phyloP scores from a whole-genome alignment of 75 land plant genomes.

The Cunninghamia lanceolata region DNA sequence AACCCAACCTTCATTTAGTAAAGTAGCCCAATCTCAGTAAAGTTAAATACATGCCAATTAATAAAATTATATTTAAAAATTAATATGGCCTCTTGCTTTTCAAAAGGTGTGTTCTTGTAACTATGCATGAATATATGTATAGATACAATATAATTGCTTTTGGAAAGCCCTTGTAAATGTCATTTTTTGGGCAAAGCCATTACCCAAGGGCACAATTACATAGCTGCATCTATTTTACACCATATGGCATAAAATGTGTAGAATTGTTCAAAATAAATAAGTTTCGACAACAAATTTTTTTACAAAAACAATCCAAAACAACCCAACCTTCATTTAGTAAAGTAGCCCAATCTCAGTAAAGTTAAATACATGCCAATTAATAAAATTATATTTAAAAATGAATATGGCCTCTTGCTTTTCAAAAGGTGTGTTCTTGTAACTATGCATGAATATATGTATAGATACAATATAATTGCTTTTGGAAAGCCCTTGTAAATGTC shows the following conservation, averaged over 20 bases:
- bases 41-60: background rate
- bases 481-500: no score
- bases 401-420: background rate
- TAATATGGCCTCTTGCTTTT: background rate
- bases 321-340: background rate
- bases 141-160: no score
- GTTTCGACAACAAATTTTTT: background rate
- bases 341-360: background rate
- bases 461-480: no score
- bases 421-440: no score
- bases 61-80: background rate
- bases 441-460: no score
- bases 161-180: no score
- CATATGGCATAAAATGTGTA: background rate
- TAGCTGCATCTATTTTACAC: background rate
- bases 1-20: background rate
- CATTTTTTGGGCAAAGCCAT: no score
- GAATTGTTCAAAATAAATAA: background rate
- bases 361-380: background rate
- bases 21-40: background rate
- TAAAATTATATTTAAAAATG: background rate
- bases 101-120: no score
- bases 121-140: no score
- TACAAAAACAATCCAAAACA: no score
- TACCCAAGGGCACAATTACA: background rate